These are phyloP conservation scores for Xylariaceae sp. DNA, from an alignment of 2,329 filamentous ascomycete genomes.

Conservation along the genomic window DNA sequence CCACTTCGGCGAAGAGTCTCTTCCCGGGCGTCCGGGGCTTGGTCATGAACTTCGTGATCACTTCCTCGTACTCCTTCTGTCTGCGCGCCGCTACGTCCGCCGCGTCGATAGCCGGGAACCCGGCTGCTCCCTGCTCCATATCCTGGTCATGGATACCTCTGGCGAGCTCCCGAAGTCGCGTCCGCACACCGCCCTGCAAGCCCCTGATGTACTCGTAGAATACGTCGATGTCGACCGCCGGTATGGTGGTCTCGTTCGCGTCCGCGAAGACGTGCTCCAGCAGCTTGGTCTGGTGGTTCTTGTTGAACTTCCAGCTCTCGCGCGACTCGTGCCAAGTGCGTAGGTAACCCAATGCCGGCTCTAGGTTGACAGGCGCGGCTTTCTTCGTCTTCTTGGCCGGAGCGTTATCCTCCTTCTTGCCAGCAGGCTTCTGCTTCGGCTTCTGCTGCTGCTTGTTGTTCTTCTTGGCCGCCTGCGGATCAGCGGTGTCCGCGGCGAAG, in stretches of 20 bases:
- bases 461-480: slow-evolving; percentile 22
- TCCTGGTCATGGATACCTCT: slow-evolving; percentile 55
- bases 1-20: slow-evolving; percentile 46
- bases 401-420: slow-evolving; percentile 33
- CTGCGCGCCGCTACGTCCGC: slow-evolving; percentile 43
- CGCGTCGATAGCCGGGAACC: slow-evolving; percentile 41
- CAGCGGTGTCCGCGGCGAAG: slow-evolving; percentile 32
- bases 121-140: slow-evolving; percentile 44
- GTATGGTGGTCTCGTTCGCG: slow-evolving; percentile 57
- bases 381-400: slow-evolving; percentile 25
- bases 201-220: slow-evolving; percentile 75
- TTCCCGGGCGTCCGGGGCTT: slow-evolving; percentile 39
- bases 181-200: slow-evolving; percentile 68
- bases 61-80: slow-evolving; percentile 51
- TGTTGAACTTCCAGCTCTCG: slow-evolving; percentile 89
- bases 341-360: slow-evolving; percentile 70
- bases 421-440: slow-evolving; percentile 30
- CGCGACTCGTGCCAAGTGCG: slow-evolving; percentile 66
- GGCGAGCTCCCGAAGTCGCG: slow-evolving; percentile 62
- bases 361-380: slow-evolving; percentile 42
- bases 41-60: slow-evolving; percentile 45
- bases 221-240: slow-evolving; percentile 60
- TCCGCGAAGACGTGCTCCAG: slow-evolving; percentile 73
- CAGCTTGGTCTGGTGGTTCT: slow-evolving; percentile 79
- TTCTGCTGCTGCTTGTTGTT: slow-evolving; percentile 31